Evolutionary conservation across 139 green algal species (phyloP), one percentile per base, ranked within the genome.

Genomic region (Chlamydomonas sp.): DNA sequence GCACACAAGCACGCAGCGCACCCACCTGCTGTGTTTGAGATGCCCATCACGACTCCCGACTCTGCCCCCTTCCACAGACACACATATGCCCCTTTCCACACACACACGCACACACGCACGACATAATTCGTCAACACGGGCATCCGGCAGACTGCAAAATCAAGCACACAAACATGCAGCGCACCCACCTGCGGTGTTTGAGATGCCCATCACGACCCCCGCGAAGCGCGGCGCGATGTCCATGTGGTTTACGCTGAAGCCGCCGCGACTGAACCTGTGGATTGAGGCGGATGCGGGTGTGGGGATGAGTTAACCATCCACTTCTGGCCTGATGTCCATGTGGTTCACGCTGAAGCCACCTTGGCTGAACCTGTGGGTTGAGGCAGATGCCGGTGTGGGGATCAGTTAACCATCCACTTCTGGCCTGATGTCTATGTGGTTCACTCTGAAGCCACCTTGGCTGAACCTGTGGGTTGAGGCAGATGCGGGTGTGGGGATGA

Each of bases 301-400:
- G n/a, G n/a, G n/a, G n/a, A n/a, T n/a, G n/a, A n/a, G n/a, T n/a
- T n/a, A n/a, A n/a, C n/a, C n/a, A n/a, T n/a, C n/a, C n/a, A n/a
- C n/a, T n/a, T n/a, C n/a, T n/a, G 94, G 94, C 16, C 95, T 92
- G 13, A 99, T 97, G 81, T 99, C 94, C 90, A 97, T 96, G 81
- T 96, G 91, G 77, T 96, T 97, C 0, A 99, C 94, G 0, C 73
- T 83, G 79, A 98, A 99, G 20, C 94, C 94, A 24, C 92, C 94
- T 22, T 94, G 71, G 0, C 90, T 84, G 29, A 98, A 82, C 10
- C 30, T 81, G 87, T 26, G 68, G 76, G n/a, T n/a, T n/a, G n/a
- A n/a, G n/a, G n/a, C n/a, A n/a, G n/a, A n/a, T n/a, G n/a, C n/a
- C n/a, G n/a, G n/a, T n/a, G n/a, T n/a, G n/a, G n/a, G n/a, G n/a